Evolutionary conservation across 257 asterid genomes (phyloP).

Genomic region (Voacanga thouarsii): DNA sequence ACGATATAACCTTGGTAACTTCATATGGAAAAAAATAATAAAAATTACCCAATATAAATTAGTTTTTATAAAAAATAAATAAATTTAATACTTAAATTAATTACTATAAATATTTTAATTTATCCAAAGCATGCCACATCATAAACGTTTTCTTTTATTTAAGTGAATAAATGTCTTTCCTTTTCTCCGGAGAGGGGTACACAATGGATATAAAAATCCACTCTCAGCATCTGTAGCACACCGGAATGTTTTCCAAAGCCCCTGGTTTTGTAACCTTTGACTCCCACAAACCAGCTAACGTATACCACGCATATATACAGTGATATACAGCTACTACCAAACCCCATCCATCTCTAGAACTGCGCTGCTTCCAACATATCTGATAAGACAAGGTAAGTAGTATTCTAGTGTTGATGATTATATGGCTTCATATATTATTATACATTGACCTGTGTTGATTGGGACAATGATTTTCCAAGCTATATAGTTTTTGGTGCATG

Average conservation of each 20-base stretch:
- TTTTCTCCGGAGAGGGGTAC: too few relatives aligned
- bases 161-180: too few relatives aligned
- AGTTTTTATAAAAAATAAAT: too few relatives aligned
- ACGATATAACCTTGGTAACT: too few relatives aligned
- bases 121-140: too few relatives aligned
- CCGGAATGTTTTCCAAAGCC: constrained; percentile 24
- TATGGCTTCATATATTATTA: not conserved
- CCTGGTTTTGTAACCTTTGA: constrained; percentile 26
- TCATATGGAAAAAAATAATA: too few relatives aligned
- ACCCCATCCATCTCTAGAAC: not conserved
- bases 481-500: not conserved
- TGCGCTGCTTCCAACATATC: not conserved
- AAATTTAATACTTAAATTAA: too few relatives aligned
- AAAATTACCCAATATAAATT: too few relatives aligned
- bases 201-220: constrained; percentile 7
- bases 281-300: constrained; percentile 7
- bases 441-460: not conserved
- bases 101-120: too few relatives aligned
- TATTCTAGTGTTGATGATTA: too few relatives aligned
- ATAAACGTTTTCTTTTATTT: too few relatives aligned
- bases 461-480: not conserved
- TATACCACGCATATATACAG: not conserved
- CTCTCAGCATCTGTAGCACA: constrained; percentile 15
- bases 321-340: not conserved
- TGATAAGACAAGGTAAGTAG: too few relatives aligned